These are phyloP conservation scores for Rhizophora mangle DNA, from an alignment of 345 rosid genomes.

Conservation along the genomic window DNA sequence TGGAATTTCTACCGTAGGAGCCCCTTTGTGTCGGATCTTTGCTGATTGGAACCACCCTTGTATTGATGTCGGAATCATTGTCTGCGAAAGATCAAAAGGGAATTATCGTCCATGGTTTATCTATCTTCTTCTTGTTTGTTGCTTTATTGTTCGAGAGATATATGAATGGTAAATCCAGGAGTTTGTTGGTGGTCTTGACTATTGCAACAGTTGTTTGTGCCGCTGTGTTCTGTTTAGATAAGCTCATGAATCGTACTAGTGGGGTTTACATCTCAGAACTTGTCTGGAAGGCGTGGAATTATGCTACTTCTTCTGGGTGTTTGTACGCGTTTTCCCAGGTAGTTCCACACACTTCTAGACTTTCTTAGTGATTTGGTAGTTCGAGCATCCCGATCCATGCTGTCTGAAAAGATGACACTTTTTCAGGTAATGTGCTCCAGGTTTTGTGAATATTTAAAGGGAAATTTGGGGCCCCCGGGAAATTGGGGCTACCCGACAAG, in stretches of 20 bases:
- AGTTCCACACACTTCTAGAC: neutral
- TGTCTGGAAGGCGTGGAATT: constrained; percentile 15
- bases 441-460: no score
- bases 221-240: neutral
- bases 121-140: neutral
- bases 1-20: constrained; percentile 1
- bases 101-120: constrained; percentile 2
- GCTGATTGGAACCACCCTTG: constrained; percentile 8
- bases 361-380: neutral
- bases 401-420: no score
- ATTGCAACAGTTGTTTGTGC: constrained; percentile 7
- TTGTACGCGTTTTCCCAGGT: constrained; percentile 13
- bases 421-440: no score
- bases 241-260: neutral
- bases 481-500: no score
- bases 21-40: constrained; percentile 8
- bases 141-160: constrained; percentile 1
- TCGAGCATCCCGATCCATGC: no score
- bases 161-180: constrained; percentile 1
- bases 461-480: no score
- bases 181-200: neutral
- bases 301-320: constrained; percentile 14
- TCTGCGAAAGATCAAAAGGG: constrained; percentile 9
- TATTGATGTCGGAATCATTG: constrained; percentile 9
- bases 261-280: neutral